Evolutionary conservation across 2,329 filamentous ascomycete genomes (phyloP).

Genomic region (Podosphaera xanthii): DNA sequence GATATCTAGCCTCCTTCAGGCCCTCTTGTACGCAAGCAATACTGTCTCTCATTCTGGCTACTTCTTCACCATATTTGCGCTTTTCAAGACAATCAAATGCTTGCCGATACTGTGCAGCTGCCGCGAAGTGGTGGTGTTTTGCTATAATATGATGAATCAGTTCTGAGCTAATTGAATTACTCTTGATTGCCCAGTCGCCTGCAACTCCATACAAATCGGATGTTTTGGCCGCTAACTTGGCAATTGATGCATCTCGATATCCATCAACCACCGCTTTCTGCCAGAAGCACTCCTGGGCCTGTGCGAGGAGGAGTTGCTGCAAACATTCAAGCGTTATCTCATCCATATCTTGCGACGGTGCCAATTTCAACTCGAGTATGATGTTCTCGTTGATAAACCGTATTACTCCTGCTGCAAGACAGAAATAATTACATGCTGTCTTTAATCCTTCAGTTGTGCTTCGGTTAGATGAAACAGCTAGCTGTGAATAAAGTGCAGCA

Average conservation of each 20-base stretch:
- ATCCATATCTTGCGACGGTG: constrained; percentile 92
- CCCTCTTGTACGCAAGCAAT: constrained; percentile 67
- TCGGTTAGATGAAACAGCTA: constrained; percentile 61
- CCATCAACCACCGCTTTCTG: constrained; percentile 87
- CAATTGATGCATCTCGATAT: constrained; percentile 78
- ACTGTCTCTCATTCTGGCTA: constrained; percentile 65
- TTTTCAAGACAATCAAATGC: constrained; percentile 85
- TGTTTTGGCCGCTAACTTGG: constrained; percentile 73
- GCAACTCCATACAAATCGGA: constrained; percentile 76
- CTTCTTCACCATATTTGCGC: constrained; percentile 83
- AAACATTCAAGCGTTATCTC: constrained; percentile 64
- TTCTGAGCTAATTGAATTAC: constrained; percentile 69
- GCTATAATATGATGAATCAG: constrained; percentile 98
- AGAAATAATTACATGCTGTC: constrained; percentile 73
- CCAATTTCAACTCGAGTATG: constrained; percentile 60
- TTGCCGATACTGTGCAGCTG: constrained; percentile 78
- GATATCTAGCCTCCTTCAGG: constrained; percentile 59
- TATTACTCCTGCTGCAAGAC: constrained; percentile 65
- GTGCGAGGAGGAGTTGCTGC: constrained; percentile 63
- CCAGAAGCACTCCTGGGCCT: constrained; percentile 97
- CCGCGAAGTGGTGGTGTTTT: constrained; percentile 93
- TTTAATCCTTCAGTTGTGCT: constrained; percentile 65
- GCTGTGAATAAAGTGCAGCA: constrained; percentile 76
- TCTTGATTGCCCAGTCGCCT: constrained; percentile 68
- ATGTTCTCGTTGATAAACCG: constrained; percentile 53